Evolutionary conservation across 2,329 filamentous ascomycete species (phyloP).

Genomic region (Colletotrichum sp.): DNA sequence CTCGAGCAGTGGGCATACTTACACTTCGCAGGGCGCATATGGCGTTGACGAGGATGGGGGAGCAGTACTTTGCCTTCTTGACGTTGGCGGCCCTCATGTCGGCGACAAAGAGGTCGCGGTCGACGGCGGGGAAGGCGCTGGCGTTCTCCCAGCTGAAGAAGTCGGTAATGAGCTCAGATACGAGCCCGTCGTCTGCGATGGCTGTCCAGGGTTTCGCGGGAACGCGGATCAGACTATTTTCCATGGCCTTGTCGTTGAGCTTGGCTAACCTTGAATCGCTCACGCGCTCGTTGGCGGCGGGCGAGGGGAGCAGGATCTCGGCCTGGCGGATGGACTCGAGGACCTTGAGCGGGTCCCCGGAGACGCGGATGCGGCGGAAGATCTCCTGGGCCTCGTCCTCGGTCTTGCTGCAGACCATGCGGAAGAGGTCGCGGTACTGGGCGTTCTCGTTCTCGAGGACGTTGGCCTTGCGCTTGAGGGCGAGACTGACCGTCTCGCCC

Average conservation of each 20-base stretch:
- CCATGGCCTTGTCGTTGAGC: constrained; percentile 22
- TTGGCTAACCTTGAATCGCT: constrained; percentile 5
- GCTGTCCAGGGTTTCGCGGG: constrained; percentile 34
- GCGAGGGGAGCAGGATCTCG: constrained; percentile 23
- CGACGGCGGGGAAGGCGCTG: constrained; percentile 29
- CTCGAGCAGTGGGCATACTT: background rate
- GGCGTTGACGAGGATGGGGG: constrained; percentile 35
- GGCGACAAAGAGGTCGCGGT: constrained; percentile 28
- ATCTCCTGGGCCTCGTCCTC: constrained; percentile 25
- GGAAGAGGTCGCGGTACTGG: constrained; percentile 23
- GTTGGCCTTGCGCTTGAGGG: constrained; percentile 24
- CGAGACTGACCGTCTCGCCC: constrained; percentile 20
- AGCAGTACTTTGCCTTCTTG: constrained; percentile 29
- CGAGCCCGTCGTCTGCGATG: constrained; percentile 32
- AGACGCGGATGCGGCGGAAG: constrained; percentile 21
- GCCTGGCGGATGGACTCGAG: constrained; percentile 23
- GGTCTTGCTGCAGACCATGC: constrained; percentile 19
- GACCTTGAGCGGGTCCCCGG: constrained; percentile 16
- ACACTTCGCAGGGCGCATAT: constrained; percentile 35
- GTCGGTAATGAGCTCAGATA: constrained; percentile 33
- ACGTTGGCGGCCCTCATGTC: constrained; percentile 28
- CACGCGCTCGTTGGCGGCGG: background rate
- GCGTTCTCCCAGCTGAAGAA: constrained; percentile 34
- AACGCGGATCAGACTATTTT: constrained; percentile 26
- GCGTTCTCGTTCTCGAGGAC: constrained; percentile 20